phyloP scores from a whole-genome alignment of 129 eudicot genomes.

The Calendula officinalis region DNA sequence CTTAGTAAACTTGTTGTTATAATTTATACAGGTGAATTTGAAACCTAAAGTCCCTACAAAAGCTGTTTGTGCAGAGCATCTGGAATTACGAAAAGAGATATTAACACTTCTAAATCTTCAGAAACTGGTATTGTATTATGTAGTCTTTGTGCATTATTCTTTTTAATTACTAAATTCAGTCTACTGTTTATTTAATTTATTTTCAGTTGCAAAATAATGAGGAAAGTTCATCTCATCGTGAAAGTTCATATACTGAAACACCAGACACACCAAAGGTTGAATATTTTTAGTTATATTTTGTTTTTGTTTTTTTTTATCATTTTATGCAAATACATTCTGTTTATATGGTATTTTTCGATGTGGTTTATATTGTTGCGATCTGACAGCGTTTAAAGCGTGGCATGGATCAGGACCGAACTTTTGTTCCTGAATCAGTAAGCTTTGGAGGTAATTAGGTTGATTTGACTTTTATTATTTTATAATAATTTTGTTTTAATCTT shows the following conservation, averaged over 20 bases:
- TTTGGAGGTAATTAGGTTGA: constrained; percentile 62
- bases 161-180: constrained; percentile 1
- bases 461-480: constrained; percentile 3
- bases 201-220: constrained; percentile 82
- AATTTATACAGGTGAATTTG: constrained; percentile 61
- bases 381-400: constrained; percentile 57
- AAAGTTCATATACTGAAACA: constrained; percentile 76
- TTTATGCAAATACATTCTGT: constrained; percentile 6
- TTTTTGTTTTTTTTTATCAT: not conserved
- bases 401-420: constrained; percentile 77
- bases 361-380: constrained; percentile 17
- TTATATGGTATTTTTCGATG: constrained; percentile 22
- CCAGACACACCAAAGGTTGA: constrained; percentile 85
- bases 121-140: constrained; percentile 51
- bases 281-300: not conserved
- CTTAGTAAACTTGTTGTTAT: not conserved
- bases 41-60: constrained; percentile 92
- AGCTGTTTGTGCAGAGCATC: constrained; percentile 91
- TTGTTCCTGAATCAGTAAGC: constrained; percentile 67
- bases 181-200: constrained; percentile 4
- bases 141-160: not conserved
- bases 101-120: constrained; percentile 75
- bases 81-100: constrained; percentile 86
- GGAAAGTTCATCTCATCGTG: constrained; percentile 89
- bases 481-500: not conserved